Evolutionary conservation across 1,139 yeast genomes (phyloP).

Genomic region (Yamadazyma membranifaciens): DNA sequence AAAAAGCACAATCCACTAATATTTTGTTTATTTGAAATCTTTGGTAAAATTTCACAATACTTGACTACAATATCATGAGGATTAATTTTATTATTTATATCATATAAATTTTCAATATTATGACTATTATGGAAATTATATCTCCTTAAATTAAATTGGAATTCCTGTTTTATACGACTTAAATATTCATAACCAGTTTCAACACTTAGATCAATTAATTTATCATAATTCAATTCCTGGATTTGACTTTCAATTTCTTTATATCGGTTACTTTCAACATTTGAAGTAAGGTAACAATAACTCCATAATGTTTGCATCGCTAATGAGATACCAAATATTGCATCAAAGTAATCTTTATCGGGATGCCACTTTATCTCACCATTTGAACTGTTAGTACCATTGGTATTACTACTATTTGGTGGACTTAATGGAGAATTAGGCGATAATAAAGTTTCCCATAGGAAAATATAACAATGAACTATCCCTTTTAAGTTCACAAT

Average conservation of each 20-base stretch:
- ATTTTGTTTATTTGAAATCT: slow-evolving; percentile 42
- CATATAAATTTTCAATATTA: slow-evolving; percentile 14
- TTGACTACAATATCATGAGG: slow-evolving; percentile 37
- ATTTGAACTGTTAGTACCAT: slow-evolving; percentile 6
- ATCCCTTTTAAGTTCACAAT: slow-evolving; percentile 42
- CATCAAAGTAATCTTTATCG: slow-evolving; percentile 38
- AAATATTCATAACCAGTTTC: slow-evolving; percentile 39
- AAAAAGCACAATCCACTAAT: slow-evolving; percentile 55
- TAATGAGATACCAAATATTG: slow-evolving; percentile 45
- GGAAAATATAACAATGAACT: slow-evolving; percentile 60
- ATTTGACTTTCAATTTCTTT: slow-evolving; percentile 18
- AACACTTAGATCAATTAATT: slow-evolving; percentile 23
- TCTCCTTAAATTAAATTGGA: slow-evolving; percentile 20
- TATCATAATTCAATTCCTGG: slow-evolving; percentile 18
- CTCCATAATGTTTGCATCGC: slow-evolving; percentile 52
- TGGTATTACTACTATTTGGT: neutral
- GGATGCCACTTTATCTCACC: slow-evolving; percentile 14
- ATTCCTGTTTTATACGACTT: slow-evolving; percentile 32
- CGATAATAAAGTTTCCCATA: slow-evolving; percentile 59
- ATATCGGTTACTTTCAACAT: slow-evolving; percentile 35
- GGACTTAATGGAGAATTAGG: slow-evolving; percentile 33
- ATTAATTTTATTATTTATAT: slow-evolving; percentile 10
- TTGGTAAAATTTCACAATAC: slow-evolving; percentile 42
- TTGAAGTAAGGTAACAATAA: slow-evolving; percentile 40
- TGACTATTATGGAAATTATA: slow-evolving; percentile 19